Percentiles rank a stretch among this genome's conserved stretches.
Conservation (phyloP, 805 yeast species). For the Dipodascus albidus region DNA sequence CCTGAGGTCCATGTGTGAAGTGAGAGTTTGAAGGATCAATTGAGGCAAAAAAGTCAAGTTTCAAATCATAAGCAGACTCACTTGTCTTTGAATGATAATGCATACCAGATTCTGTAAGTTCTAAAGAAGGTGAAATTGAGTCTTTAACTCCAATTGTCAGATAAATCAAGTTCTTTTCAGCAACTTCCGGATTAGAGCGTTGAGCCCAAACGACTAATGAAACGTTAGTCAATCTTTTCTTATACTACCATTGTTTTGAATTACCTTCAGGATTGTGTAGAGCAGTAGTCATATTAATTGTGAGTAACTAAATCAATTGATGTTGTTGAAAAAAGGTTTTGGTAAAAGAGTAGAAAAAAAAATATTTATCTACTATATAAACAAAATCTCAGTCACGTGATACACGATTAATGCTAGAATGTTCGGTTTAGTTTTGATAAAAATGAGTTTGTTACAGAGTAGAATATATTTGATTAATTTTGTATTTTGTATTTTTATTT, state of each 20-base stretch:
- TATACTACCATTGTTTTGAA: not conserved
- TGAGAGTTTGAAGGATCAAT: conserved; percentile 54
- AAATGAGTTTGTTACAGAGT: too few relatives aligned
- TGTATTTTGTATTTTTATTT: too few relatives aligned
- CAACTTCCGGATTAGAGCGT: conserved; percentile 70
- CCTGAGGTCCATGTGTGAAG: conserved; percentile 40
- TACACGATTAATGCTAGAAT: not conserved
- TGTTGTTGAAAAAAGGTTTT: too few relatives aligned
- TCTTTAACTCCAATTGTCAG: conserved; percentile 68
- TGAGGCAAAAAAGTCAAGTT: conserved; percentile 65
- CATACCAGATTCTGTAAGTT: conserved; percentile 45
- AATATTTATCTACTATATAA: too few relatives aligned
- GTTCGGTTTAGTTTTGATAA: too few relatives aligned
- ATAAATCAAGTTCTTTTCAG: conserved; percentile 61
- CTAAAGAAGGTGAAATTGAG: conserved; percentile 48
- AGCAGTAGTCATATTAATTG: not conserved
- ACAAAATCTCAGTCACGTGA: not conserved
- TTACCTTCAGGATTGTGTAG: not conserved
- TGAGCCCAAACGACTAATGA: conserved; percentile 71
- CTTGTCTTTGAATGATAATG: conserved; percentile 40
- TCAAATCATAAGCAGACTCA: conserved; percentile 41
- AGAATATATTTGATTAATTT: too few relatives aligned
- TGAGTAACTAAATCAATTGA: not conserved
- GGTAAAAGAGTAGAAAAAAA: too few relatives aligned
- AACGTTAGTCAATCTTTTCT: not conserved